Conservation (phyloP, 2,329 filamentous ascomycete genomes). For the Fusarium duplospermum region DNA sequence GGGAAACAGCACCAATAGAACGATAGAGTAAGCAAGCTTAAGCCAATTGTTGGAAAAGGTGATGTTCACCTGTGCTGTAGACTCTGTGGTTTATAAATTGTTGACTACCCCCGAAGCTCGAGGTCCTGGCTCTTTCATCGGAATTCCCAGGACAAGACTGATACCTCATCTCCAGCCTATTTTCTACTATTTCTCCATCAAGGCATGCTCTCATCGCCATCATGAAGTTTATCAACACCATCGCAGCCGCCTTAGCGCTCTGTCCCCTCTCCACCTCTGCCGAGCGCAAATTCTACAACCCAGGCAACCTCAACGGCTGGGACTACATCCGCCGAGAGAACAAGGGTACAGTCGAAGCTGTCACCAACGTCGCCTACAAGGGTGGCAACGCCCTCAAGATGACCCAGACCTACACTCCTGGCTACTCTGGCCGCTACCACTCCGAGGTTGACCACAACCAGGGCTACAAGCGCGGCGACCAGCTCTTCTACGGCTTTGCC, state of each 20-base stretch:
- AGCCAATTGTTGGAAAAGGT: background rate
- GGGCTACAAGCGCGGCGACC: constrained; percentile 58
- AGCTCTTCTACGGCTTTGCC: constrained; percentile 61
- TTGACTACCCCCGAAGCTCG: background rate
- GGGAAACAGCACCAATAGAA: background rate
- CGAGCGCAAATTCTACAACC: constrained; percentile 55
- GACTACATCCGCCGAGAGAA: constrained; percentile 53
- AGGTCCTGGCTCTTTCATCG: background rate
- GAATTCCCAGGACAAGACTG: background rate
- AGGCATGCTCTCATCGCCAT: background rate
- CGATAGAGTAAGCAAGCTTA: background rate
- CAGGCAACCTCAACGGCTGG: constrained; percentile 57
- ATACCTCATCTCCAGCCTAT: background rate
- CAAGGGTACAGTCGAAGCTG: constrained; percentile 55
- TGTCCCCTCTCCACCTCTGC: constrained; percentile 43
- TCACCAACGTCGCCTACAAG: constrained; percentile 55
- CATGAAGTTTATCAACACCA: background rate
- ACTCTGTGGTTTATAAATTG: background rate
- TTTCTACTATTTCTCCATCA: background rate
- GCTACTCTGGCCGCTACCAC: constrained; percentile 60
- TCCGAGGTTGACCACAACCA: constrained; percentile 58
- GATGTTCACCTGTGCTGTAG: background rate
- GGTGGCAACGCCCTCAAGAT: constrained; percentile 56
- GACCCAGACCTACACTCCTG: constrained; percentile 56
- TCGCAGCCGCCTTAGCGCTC: constrained; percentile 32